Base-by-base conservation (phyloP, 164 flowering plant species). In the Vitis amurensis region DNA sequence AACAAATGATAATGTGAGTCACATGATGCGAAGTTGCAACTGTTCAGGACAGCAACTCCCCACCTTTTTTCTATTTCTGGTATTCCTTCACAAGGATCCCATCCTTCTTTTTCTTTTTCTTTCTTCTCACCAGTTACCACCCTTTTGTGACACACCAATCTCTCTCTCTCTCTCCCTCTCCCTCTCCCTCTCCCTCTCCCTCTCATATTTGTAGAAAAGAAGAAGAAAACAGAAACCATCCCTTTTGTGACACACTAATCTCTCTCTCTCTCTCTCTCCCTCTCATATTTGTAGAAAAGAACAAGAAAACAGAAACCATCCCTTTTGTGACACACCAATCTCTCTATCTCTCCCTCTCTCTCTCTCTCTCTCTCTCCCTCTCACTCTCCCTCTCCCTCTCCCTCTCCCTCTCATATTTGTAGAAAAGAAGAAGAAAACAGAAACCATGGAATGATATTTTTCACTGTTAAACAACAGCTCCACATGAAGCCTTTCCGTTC, bases 11-110 rank as follows among this genome's bases (percentile, higher is more conserved):
- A 51, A 47, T n/a, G 7, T 37, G 44, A 6, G 44, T 55, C 68
- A 63, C 49, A 4, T 66, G 74, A 73, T 68, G 72, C 55, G 59
- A 73, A 73, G 55, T 61, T 27, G 30, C 71, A 67, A 73, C 75
- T 37, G 44, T 37, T 37, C 44, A 37, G 44, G 19, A 37, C 47
- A 53, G 37, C 55, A 66, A 53, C 70, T 9, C 19, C 8, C 5
- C 10, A 23, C 37, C 31, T 16, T 56, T n/a, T 48, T n/a, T 48
- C 17, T 27, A 1, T 29, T 44, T 31, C 27, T 53, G 51, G 66
- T 31, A 30, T 64, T 64, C 52, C 74, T 71, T 64, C 70, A 66
- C 66, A 72, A 67, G 61, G 64, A 67, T 68, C 50, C 55, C 31
- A 58, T 16, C n/a, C 14, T 7, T 4, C 8, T 66, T 66, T 15